A percentile compares a stretch with the other conserved stretches of the same genome.
Conservation (phyloP, 1,284 basidiomycete species). For the Microbotryomycetes sp. region DNA sequence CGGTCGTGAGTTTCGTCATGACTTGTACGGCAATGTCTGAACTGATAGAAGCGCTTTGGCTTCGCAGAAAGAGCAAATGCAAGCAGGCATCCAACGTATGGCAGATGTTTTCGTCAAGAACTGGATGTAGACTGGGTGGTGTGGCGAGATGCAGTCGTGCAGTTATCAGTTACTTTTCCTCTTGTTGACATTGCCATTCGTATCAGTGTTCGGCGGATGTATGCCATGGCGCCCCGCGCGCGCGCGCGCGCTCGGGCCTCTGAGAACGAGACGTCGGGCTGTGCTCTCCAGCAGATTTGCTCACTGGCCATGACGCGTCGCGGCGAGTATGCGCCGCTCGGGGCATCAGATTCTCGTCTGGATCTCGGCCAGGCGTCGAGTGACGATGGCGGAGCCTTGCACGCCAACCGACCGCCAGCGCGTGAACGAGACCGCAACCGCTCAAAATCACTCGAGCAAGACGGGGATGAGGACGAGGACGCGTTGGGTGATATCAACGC, state of each 20-base stretch:
- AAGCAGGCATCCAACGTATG: neutral
- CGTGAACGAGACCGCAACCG: too few relatives aligned
- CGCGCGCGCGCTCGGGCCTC: too few relatives aligned
- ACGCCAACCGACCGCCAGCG: too few relatives aligned
- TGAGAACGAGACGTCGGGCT: too few relatives aligned
- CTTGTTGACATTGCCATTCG: too few relatives aligned
- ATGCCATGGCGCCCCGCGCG: too few relatives aligned
- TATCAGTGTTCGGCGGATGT: too few relatives aligned
- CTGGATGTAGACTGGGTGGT: neutral
- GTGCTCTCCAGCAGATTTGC: neutral
- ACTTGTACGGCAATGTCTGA: neutral
- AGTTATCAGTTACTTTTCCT: neutral
- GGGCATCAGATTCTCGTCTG: neutral
- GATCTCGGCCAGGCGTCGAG: neutral
- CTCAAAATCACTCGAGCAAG: too few relatives aligned
- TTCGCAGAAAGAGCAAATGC: neutral
- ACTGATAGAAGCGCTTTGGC: neutral
- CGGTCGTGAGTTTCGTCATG: neutral
- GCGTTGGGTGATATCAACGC: constrained; percentile 1
- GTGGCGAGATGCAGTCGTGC: neutral
- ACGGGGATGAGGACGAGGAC: neutral
- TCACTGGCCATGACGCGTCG: neutral
- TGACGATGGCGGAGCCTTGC: neutral
- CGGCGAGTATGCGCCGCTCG: neutral
- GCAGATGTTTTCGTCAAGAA: neutral